Evolutionary conservation across 106 monocot species (phyloP).

Genomic region (Dendrobium officinale): DNA sequence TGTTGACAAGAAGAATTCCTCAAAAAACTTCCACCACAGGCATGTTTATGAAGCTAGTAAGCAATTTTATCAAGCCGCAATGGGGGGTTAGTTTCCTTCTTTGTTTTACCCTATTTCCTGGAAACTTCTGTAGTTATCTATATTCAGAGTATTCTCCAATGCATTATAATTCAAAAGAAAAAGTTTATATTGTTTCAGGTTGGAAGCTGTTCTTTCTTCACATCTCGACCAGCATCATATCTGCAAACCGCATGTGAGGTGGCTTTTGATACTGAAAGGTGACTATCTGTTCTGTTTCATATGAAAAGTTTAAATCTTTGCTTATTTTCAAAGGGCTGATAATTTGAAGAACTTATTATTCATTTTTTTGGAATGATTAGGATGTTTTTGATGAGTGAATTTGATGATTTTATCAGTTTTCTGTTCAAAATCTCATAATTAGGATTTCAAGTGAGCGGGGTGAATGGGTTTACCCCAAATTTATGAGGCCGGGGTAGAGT

Average conservation of each 20-base stretch:
- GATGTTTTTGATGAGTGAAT: background rate
- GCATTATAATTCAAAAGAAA: background rate
- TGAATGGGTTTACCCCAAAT: too few species aligned
- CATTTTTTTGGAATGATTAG: background rate
- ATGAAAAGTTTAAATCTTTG: background rate
- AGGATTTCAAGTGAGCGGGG: background rate
- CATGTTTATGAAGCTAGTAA: background rate
- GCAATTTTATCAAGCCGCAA: background rate
- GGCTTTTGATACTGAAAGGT: slow-evolving; percentile 4
- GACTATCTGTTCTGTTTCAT: background rate
- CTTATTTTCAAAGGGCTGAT: background rate
- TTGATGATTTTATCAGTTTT: background rate
- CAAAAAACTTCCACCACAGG: background rate
- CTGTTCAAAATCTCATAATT: background rate
- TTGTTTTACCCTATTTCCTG: background rate
- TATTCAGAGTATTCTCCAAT: background rate
- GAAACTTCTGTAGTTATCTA: background rate
- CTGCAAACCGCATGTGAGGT: slow-evolving; percentile 7
- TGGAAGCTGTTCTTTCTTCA: slow-evolving; percentile 10
- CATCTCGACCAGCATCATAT: slow-evolving; percentile 10
- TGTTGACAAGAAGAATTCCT: background rate
- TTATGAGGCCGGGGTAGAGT: too few species aligned
- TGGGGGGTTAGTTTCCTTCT: background rate
- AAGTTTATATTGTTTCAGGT: background rate
- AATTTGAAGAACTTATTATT: background rate